Evolutionary conservation across 2,329 filamentous ascomycete species (phyloP), one percentile per base, ranked within the genome.

Genomic region (Penicillium paneum): DNA sequence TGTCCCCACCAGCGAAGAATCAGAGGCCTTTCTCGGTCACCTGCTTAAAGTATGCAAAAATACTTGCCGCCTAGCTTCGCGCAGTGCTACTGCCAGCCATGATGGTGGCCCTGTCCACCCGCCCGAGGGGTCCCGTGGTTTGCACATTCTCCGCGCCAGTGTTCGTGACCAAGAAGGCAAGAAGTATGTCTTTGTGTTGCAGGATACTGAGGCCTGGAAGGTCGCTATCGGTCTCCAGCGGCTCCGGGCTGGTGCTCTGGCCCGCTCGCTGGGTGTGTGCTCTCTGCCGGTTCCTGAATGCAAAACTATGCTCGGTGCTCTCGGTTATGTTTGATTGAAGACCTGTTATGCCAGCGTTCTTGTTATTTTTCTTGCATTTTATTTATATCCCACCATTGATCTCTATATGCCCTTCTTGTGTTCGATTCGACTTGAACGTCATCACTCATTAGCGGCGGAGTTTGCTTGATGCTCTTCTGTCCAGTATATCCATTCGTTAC

Each of bases 11-110:
- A 83, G 81, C 60, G 85, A 87, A 59, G 86, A 88, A 58, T 86
- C 84, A 46, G 85, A 89, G 63, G 76, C 76, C n/a, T 87, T 83
- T 66, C 75, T 89, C 52, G 71, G 75, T 42, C 83, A 86, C 58
- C 78, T 89, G 70, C 75, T 87, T 58, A 80, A 81, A 62, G 78
- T 82, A 56, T 90, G 87, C 76, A 85, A 83, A 67, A 81, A 80
- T 62, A 81, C 80, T 59, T 89, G 85, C 71, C 81, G 82, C 58
- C 74, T 83, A 55, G 69, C 68, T 41, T 66, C 69, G 21, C 64
- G 65, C 49, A 62, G 63, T 49, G 60, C 60, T n/a, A 51, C 49
- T 17, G 54, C 60, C 48, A 67, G 64, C 44, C 57, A 63, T 34
- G 56, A 52, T 35, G 60, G 64, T 34, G 78, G 70, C 5, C 52